Base-by-base conservation (phyloP, 257 asterid species). In the Verbena officinalis region DNA sequence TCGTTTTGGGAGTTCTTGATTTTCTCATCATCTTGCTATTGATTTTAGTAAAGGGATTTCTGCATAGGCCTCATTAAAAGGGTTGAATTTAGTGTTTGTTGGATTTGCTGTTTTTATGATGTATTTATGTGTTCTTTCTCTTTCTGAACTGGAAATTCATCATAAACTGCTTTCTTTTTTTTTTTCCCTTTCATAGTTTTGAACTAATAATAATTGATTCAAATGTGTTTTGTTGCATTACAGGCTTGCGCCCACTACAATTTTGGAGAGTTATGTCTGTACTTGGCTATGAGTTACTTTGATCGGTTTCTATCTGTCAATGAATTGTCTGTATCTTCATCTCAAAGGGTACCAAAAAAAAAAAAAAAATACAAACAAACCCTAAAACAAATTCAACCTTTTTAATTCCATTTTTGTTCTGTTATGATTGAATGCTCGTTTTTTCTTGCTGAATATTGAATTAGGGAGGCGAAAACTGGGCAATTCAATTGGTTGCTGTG, bases 391-490 rank as follows among this genome's bases (percentile, higher is more conserved):
- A n/a, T n/a, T n/a, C n/a, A n/a, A n/a, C n/a, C n/a, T n/a, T n/a
- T n/a, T n/a, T n/a, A n/a, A n/a, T n/a, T n/a, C n/a, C n/a, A n/a
- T n/a, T n/a, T n/a, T n/a, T n/a, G n/a, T n/a, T n/a, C n/a, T n/a
- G n/a, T n/a, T n/a, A n/a, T n/a, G n/a, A n/a, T n/a, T n/a, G n/a
- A n/a, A n/a, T n/a, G n/a, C n/a, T n/a, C n/a, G n/a, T n/a, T n/a
- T n/a, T n/a, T n/a, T n/a, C n/a, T n/a, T n/a, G n/a, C n/a, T n/a
- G n/a, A n/a, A n/a, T n/a, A n/a, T n/a, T n/a, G n/a, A n/a, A n/a
- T n/a, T n/a, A 88, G 97, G 70, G 53, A 59, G 85, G 73, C 52
- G 77, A 71, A 62, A 22, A 54, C n/a, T 88, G 97, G 96, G 68
- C 75, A 48, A 31, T 76, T 62, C 95, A 88, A 49, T 71, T 88